phyloP scores from a whole-genome alignment of 225 moss, liverwort and hornwort species.

The Straminergon stramineum region DNA sequence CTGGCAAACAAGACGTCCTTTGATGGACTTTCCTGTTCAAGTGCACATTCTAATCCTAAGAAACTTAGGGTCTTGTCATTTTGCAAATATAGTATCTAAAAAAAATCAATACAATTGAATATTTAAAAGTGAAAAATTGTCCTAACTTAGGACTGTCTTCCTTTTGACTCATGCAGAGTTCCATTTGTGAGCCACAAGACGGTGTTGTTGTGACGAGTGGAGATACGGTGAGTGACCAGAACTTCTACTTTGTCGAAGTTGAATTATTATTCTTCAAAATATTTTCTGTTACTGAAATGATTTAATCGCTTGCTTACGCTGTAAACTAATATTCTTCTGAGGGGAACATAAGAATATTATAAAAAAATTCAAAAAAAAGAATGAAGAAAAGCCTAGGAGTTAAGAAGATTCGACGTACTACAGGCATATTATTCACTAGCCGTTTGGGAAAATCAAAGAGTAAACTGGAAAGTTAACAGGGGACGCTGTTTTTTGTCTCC shows the following conservation, averaged over 20 bases:
- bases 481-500: not conserved
- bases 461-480: not conserved
- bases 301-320: not conserved
- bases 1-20: not conserved
- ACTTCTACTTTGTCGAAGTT: not conserved
- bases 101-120: not conserved
- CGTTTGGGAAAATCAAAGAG: not conserved
- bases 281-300: not conserved
- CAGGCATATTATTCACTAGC: not conserved
- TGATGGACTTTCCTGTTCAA: not conserved
- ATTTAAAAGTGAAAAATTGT: not conserved
- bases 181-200: not conserved
- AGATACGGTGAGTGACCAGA: not conserved
- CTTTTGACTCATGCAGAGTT: not conserved
- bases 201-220: not conserved
- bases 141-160: not conserved
- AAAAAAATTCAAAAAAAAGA: not conserved
- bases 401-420: not conserved
- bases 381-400: not conserved
- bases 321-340: not conserved
- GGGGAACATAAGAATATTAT: not conserved
- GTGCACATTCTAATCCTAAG: not conserved
- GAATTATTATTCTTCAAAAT: not conserved
- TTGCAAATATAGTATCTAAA: not conserved
- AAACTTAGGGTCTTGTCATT: not conserved